phyloP scores from a whole-genome alignment of 2,329 filamentous ascomycete genomes.

The Pseudopyricularia javanii region DNA sequence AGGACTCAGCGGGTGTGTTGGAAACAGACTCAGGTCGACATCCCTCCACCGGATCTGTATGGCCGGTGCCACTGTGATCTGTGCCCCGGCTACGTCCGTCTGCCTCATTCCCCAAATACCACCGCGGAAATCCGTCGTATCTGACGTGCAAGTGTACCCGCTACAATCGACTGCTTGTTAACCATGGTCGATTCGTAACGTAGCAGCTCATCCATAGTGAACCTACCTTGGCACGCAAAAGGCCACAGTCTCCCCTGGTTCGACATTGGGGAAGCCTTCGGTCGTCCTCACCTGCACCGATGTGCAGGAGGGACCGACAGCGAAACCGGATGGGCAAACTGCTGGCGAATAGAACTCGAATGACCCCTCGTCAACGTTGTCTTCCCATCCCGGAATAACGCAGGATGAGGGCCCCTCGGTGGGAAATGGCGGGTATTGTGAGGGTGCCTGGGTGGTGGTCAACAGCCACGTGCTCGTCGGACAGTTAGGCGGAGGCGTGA shows the following conservation, averaged over 20 bases:
- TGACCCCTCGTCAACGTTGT: conserved; percentile 14
- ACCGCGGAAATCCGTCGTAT: conserved; percentile 24
- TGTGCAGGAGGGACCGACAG: conserved; percentile 17
- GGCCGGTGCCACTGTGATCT: conserved; percentile 20
- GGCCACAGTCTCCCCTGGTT: conserved; percentile 9
- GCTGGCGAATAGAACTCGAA: conserved; percentile 23
- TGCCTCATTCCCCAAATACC: conserved; percentile 22
- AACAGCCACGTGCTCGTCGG: conserved; percentile 24
- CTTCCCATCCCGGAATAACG: conserved; percentile 21
- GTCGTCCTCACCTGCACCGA: conserved; percentile 5
- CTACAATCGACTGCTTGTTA: conserved; percentile 5
- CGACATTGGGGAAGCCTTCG: conserved; percentile 7
- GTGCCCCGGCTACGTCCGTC: conserved; percentile 7
- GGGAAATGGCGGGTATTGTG: conserved; percentile 20
- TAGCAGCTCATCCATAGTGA: background rate
- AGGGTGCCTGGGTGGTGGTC: conserved; percentile 23
- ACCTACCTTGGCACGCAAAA: conserved; percentile 12
- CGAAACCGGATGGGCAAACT: conserved; percentile 24
- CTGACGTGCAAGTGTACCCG: conserved; percentile 25
- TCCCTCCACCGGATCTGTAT: conserved; percentile 25
- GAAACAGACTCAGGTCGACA: conserved; percentile 17
- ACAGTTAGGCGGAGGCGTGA: conserved; percentile 22
- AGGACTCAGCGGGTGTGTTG: conserved; percentile 23
- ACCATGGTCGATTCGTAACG: background rate
- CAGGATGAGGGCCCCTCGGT: conserved; percentile 16